Base-by-base conservation (phyloP, 2,329 filamentous ascomycete genomes). In the Fusarium sarcochroum region DNA sequence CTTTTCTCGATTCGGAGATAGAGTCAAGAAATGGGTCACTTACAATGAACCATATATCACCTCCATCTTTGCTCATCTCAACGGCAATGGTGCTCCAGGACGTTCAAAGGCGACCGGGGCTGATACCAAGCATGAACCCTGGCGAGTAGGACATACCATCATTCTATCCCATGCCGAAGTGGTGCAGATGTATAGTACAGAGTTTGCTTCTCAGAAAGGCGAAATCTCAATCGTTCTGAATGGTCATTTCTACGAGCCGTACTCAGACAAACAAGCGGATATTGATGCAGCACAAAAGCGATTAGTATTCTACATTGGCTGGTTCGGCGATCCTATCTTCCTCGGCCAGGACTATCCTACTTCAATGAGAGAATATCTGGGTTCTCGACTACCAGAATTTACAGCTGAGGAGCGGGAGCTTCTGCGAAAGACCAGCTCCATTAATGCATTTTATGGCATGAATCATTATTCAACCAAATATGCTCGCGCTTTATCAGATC, bases 391-490 rank as follows among this genome's bases (percentile, higher is more conserved):
- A 2, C 51, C 41, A 14, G n/a, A 32, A 10, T 54, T 54, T 7
- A 54, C 41, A 15, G 30, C 7, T 18, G 23, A 11, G 23, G 41
- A 54, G 32, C 41, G 41, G 32, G 6, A 17, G 7, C 9, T 48
- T 23, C 41, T 48, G 7, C 23, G 51, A 10, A 11, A 54, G 41
- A 38, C 27, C 38, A 63, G 70, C 10, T 34, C 34, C 2, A 21
- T 58, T 10, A 72, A 74, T 30, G 52, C 63, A 7, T 80, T 79
- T 45, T 79, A 78, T 27, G 77, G 77, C 25, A 79, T 79, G 76
- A 79, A 80, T 51, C 74, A 76, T 38, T 80, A 80, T 66, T 76
- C 77, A 1, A 73, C 76, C 1, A 74, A 77, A 46, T 79, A 73
- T 42, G 74, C 74, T 5, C 71, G 69, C 5, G 71, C 75, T 5